Evolutionary conservation across 768 basidiomycete species (phyloP).

Genomic region (Tulasnella sp.): DNA sequence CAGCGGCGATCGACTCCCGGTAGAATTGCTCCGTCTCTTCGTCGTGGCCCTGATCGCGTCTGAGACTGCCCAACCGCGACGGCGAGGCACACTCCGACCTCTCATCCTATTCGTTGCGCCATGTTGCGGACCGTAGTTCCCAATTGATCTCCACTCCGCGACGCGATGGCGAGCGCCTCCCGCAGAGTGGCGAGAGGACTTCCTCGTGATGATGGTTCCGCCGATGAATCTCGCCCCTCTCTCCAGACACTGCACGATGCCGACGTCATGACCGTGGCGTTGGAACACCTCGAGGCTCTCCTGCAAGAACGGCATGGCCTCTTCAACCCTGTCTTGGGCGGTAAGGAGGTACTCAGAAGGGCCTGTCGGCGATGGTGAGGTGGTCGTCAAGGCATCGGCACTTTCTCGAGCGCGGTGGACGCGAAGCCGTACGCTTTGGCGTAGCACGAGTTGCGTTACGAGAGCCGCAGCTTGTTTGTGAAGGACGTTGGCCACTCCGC

Average conservation of each 20-base stretch:
- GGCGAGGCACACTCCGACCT: neutral
- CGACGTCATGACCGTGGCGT: too few species aligned
- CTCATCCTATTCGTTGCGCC: neutral
- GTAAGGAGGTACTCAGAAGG: neutral
- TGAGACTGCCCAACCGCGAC: neutral
- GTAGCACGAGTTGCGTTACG: too few species aligned
- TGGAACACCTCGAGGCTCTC: neutral
- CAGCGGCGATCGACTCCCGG: neutral
- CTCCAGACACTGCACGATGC: neutral
- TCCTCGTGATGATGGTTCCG: neutral
- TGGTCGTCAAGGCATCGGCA: too few species aligned
- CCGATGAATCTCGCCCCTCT: neutral
- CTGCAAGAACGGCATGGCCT: neutral
- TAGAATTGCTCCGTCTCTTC: neutral
- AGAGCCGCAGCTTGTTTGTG: too few species aligned
- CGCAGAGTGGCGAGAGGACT: neutral
- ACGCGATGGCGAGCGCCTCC: neutral
- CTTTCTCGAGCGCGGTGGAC: too few species aligned
- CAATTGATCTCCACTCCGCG: neutral
- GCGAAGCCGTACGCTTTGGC: too few species aligned
- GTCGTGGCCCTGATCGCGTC: neutral
- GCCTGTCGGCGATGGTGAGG: neutral
- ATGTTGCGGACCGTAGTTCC: neutral
- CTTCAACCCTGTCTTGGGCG: neutral
- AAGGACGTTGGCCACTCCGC: too few species aligned